Conservation (phyloP, 139 green algal species). For the Chara braunii region DNA sequence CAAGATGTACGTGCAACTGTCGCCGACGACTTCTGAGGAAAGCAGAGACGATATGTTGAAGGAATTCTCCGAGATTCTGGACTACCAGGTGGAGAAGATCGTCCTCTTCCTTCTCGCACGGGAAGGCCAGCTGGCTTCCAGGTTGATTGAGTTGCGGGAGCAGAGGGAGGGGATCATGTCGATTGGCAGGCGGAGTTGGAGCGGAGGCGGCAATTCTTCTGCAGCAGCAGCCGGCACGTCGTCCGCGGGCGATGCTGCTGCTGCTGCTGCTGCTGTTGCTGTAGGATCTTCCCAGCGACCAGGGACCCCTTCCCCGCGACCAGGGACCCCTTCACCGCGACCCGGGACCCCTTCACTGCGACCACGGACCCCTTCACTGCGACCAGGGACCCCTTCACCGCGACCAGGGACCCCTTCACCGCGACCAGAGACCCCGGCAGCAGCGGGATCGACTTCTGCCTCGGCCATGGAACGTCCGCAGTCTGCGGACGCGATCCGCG, state of each 20-base stretch:
- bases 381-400: background rate
- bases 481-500: too few relatives aligned
- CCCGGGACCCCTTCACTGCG: too few relatives aligned
- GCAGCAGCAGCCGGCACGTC: too few relatives aligned
- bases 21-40: background rate
- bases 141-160: slow-evolving; percentile 17
- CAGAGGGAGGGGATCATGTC: background rate
- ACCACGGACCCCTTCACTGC: too few relatives aligned
- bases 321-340: too few relatives aligned
- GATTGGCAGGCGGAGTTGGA: too few relatives aligned
- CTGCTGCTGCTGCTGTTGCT: slow-evolving; percentile 1
- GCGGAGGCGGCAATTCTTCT: too few relatives aligned
- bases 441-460: background rate
- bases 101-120: slow-evolving; percentile 36
- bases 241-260: background rate
- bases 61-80: slow-evolving; percentile 19
- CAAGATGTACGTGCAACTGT: slow-evolving; percentile 10
- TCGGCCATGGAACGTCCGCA: too few relatives aligned
- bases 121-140: slow-evolving; percentile 23
- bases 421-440: background rate
- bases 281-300: background rate
- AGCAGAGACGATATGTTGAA: slow-evolving; percentile 3
- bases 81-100: slow-evolving; percentile 32
- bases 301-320: too few relatives aligned
- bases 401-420: background rate